Conservation (phyloP, 495 filamentous ascomycete species). For the Letharia lupina region DNA sequence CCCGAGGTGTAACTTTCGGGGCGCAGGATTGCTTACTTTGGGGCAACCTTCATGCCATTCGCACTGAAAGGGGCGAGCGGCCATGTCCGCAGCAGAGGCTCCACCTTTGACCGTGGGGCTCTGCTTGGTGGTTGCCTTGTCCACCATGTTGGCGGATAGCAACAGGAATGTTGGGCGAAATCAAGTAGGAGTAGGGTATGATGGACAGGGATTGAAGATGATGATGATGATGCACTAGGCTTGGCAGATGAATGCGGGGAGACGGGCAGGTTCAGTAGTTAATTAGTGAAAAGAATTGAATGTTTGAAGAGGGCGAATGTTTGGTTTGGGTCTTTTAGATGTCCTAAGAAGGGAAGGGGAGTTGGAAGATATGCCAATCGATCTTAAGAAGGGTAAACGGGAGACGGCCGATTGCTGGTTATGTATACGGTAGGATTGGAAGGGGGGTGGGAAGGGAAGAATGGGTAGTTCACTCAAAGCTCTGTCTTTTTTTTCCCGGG, state of each 20-base stretch:
- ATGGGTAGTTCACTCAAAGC: background rate
- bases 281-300: background rate
- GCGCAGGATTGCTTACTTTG: constrained; percentile 15
- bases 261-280: background rate
- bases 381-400: constrained; percentile 9
- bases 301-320: background rate
- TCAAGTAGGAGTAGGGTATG: background rate
- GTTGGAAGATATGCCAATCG: constrained; percentile 14
- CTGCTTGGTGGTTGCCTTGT: constrained; percentile 15
- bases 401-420: background rate
- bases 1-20: background rate
- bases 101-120: constrained; percentile 11
- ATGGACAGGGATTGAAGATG: background rate
- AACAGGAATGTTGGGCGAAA: background rate
- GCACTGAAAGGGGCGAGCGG: constrained; percentile 22
- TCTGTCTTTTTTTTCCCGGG: background rate
- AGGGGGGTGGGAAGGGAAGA: background rate
- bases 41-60: constrained; percentile 23
- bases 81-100: constrained; percentile 15
- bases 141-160: constrained; percentile 13
- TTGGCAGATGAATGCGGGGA: background rate
- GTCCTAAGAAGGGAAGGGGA: background rate
- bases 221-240: constrained; percentile 5
- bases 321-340: background rate
- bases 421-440: constrained; percentile 7